These are phyloP conservation scores for Solanum chiquidenum DNA, from an alignment of 257 asterid genomes.

Conservation along the genomic window DNA sequence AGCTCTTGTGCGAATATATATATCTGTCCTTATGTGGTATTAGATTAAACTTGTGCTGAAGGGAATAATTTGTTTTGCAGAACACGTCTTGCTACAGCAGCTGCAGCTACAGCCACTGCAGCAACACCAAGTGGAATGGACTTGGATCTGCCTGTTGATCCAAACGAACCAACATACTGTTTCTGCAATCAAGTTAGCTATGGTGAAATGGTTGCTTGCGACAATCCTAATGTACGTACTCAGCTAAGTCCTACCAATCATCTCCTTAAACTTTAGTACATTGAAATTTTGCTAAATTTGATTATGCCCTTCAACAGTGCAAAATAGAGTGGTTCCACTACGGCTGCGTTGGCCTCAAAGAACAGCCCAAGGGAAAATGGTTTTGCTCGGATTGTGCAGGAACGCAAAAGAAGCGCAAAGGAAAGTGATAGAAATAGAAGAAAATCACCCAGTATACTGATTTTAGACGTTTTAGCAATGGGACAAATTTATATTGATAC, in stretches of 20 bases:
- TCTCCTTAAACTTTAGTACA: background rate
- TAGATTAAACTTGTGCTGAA: background rate
- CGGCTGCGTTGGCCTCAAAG: constrained; percentile 89
- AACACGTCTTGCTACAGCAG: constrained; percentile 62
- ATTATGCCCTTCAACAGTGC: constrained; percentile 45
- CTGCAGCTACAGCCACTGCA: constrained; percentile 30
- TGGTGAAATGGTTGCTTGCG: constrained; percentile 99
- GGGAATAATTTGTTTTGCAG: constrained; percentile 21
- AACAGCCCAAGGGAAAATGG: constrained; percentile 97
- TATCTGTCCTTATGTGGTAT: background rate
- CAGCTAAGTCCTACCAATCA: background rate
- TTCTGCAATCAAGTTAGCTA: constrained; percentile 98
- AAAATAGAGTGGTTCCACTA: constrained; percentile 97
- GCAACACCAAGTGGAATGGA: constrained; percentile 64
- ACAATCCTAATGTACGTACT: constrained; percentile 69
- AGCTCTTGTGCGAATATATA: background rate
- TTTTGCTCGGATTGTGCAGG: constrained; percentile 81
- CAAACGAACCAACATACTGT: constrained; percentile 95
- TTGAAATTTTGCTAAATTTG: background rate
- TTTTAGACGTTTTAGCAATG: background rate
- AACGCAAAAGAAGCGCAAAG: constrained; percentile 54
- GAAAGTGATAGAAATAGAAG: constrained; percentile 14
- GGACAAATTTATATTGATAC: background rate
- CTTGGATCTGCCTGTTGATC: constrained; percentile 89
- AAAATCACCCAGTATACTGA: background rate